phyloP scores from a whole-genome alignment of 2,329 filamentous ascomycete genomes.

The Cytospora mali region DNA sequence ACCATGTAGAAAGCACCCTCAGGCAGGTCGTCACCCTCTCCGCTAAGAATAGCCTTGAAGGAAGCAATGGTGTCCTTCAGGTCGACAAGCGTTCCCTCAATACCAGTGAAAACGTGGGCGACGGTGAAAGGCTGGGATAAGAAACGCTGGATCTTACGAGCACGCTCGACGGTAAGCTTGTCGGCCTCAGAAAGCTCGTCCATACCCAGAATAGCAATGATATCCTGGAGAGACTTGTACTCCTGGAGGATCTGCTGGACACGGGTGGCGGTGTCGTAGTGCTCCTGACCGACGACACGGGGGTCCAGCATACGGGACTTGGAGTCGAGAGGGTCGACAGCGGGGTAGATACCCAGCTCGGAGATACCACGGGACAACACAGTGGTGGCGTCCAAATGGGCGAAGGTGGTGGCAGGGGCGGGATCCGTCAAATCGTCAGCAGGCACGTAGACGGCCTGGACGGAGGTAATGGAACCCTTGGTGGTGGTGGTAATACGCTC shows the following conservation, averaged over 20 bases:
- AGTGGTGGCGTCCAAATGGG: conserved; percentile 99
- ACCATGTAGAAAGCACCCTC: conserved; percentile 98
- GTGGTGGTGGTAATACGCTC: conserved; percentile 99
- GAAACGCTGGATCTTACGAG: conserved; percentile 99
- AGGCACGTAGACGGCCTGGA: conserved; percentile 99
- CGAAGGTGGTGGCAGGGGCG: conserved; percentile 98
- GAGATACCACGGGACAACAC: conserved; percentile 99
- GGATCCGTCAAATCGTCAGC: conserved; percentile 99
- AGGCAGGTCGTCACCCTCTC: conserved; percentile 93
- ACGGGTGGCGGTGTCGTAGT: conserved; percentile 91
- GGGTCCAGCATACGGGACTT: conserved; percentile 99
- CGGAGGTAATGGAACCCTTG: conserved; percentile 99
- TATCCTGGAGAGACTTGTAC: conserved; percentile 99
- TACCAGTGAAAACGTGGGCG: conserved; percentile 79
- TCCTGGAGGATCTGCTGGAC: conserved; percentile 99
- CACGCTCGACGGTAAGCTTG: conserved; percentile 99
- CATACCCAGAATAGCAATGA: conserved; percentile 99
- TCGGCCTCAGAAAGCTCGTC: conserved; percentile 98
- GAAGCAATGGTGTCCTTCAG: conserved; percentile 97
- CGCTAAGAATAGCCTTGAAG: conserved; percentile 95
- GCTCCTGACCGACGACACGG: conserved; percentile 96
- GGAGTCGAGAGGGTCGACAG: conserved; percentile 98
- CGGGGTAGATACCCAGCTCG: conserved; percentile 99
- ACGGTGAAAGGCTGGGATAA: conserved; percentile 98
- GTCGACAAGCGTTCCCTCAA: conserved; percentile 95